Evolutionary conservation across 2,329 filamentous ascomycete genomes (phyloP).

Genomic region (Diaporthe longicolla): DNA sequence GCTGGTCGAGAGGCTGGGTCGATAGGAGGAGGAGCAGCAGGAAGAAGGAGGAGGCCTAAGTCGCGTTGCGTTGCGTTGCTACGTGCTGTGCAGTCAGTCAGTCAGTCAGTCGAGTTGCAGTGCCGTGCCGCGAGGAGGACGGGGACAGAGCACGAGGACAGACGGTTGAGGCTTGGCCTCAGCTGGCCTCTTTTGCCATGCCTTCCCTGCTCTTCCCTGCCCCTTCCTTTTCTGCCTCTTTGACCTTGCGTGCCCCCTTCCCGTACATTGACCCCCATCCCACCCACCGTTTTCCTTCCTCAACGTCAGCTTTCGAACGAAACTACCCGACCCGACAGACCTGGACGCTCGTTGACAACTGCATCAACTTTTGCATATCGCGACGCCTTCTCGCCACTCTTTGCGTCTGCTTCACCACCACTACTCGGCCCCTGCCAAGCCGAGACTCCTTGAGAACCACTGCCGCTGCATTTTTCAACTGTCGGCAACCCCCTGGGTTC

Average conservation of each 20-base stretch:
- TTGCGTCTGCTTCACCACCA: background rate
- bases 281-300: conserved; percentile 14
- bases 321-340: conserved; percentile 20
- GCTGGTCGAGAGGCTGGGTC: conserved; percentile 4
- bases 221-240: conserved; percentile 31
- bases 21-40: conserved; percentile 17
- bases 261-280: background rate
- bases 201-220: conserved; percentile 30
- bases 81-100: background rate
- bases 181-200: conserved; percentile 25
- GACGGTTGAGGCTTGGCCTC: conserved; percentile 22
- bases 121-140: background rate
- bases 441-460: conserved; percentile 21
- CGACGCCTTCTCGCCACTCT: conserved; percentile 4
- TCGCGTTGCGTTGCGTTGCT: conserved; percentile 24
- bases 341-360: conserved; percentile 16
- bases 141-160: background rate
- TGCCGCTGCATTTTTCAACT: conserved; percentile 1
- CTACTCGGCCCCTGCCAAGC: conserved; percentile 13
- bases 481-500: conserved; percentile 7
- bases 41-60: conserved; percentile 15
- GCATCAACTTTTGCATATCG: conserved; percentile 8
- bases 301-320: conserved; percentile 13
- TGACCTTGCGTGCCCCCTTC: conserved; percentile 14
- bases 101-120: background rate